Evolutionary conservation across 2,329 filamentous ascomycete genomes (phyloP).

Genomic region (Pseudocercospora crystallina): DNA sequence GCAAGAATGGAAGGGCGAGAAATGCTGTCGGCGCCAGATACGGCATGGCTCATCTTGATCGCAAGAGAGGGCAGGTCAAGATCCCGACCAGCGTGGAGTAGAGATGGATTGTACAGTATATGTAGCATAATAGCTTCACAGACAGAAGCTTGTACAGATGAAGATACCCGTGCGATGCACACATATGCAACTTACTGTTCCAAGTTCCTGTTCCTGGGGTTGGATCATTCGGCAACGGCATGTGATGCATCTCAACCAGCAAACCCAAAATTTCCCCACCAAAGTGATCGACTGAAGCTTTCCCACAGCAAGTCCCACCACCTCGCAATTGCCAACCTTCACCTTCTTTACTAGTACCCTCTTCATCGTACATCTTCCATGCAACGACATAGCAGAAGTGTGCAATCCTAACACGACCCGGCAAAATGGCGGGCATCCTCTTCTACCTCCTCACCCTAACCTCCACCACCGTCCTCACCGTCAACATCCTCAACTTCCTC

Average conservation of each 20-base stretch:
- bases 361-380: too few species aligned
- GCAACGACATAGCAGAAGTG: too few species aligned
- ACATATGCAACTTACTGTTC: too few species aligned
- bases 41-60: constrained; percentile 61
- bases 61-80: constrained; percentile 64
- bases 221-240: too few species aligned
- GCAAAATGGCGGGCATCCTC: constrained; percentile 27
- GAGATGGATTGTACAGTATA: constrained; percentile 13
- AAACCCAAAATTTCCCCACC: too few species aligned
- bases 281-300: neutral
- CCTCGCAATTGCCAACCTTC: neutral
- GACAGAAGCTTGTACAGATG: neutral
- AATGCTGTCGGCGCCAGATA: constrained; percentile 60
- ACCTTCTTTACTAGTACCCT: neutral
- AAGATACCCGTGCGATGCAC: too few species aligned
- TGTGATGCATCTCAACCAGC: too few species aligned
- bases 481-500: constrained; percentile 38
- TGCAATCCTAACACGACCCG: neutral
- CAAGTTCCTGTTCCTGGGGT: too few species aligned
- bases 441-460: constrained; percentile 28
- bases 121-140: neutral
- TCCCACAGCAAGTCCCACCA: neutral
- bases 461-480: constrained; percentile 31
- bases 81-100: constrained; percentile 60
- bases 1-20: constrained; percentile 54